Evolutionary conservation across 768 basidiomycete genomes (phyloP), one percentile per base, ranked within the genome.

Genomic region (Rhizopogon vesiculosus): DNA sequence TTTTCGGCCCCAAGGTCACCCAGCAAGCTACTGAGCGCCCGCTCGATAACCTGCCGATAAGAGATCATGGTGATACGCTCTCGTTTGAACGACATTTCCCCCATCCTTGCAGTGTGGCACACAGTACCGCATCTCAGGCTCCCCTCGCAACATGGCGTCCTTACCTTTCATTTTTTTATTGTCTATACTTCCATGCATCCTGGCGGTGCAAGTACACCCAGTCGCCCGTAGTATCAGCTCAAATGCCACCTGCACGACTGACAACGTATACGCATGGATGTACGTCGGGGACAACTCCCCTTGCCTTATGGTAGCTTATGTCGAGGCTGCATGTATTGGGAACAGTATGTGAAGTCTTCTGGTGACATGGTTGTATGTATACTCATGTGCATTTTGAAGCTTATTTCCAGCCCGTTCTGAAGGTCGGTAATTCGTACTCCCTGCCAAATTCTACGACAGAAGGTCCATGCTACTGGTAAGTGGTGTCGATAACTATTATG

Each of bases 391-490:
- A 35, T 28, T 28, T 35, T 41, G 22, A 46, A 40, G 71, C 59
- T 58, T 54, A 69, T 61, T 58, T 58, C 51, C 69, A 71, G 18
- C 69, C 68, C 16, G 54, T 59, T 33, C 51, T 69, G 0, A 59
- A 53, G 3, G 8, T 59, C 18, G 61, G 61, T 15, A 53, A 59
- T 28, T 19, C 22, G 6, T 69, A 69, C 45, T 0, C 66, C 44
- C 22, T 62, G 8, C 69, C 68, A 15, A 62, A 53, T 40, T 62
- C 61, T 5, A 19, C 62, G 0, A 69, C 55, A 0, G 65, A 46
- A 6, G 71, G 66, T 39, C 56, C 61, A n/a, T 69, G 68, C 44
- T 69, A 71, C 29, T 69, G 68, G 68, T 71, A 56, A 2, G 64
- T 40, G 28, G 18, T 5, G 9, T 25, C 22, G 6, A 7, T 29